A percentile compares a stretch with the other conserved stretches of the same genome.
These are phyloP conservation scores for Colletotrichum limetticola DNA, from an alignment of 2,329 filamentous ascomycete genomes.

Conservation along the genomic window DNA sequence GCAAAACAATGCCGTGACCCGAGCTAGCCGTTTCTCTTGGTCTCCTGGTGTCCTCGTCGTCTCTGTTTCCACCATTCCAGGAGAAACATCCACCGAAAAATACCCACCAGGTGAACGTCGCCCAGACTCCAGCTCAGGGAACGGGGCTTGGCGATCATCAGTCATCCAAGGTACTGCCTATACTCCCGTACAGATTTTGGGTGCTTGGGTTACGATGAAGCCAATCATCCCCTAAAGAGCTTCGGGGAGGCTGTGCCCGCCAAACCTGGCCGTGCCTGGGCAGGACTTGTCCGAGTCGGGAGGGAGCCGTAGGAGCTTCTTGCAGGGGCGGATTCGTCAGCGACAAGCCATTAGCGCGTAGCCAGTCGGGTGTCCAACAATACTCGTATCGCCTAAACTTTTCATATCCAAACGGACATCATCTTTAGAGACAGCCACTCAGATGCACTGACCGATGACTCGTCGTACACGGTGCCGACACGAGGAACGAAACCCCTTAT, in stretches of 20 bases:
- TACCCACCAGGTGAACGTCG: conserved; percentile 19
- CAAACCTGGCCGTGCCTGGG: neutral
- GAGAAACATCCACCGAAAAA: conserved; percentile 10
- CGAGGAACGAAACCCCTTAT: neutral
- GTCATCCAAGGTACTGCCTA: neutral
- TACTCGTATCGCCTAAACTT: conserved; percentile 15
- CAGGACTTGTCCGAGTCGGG: conserved; percentile 25
- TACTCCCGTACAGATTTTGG: too few species aligned
- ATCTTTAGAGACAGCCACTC: neutral
- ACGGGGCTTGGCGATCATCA: conserved; percentile 30
- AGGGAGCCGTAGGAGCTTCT: neutral
- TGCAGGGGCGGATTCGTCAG: conserved; percentile 20
- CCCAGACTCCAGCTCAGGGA: conserved; percentile 24
- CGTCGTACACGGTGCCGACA: neutral
- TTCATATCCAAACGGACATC: neutral
- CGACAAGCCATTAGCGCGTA: conserved; percentile 15
- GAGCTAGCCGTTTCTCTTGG: conserved; percentile 23
- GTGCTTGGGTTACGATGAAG: conserved; percentile 9
- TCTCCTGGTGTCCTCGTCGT: neutral
- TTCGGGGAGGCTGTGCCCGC: conserved; percentile 12
- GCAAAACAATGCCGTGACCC: conserved; percentile 24
- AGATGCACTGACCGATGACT: neutral
- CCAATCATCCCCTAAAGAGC: conserved; percentile 20
- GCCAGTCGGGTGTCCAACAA: conserved; percentile 10
- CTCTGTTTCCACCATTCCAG: conserved; percentile 1